Percentiles rank a stretch among this genome's conserved stretches.
phyloP scores from a whole-genome alignment of 2,329 filamentous ascomycete genomes.

The Fusarium sp. region DNA sequence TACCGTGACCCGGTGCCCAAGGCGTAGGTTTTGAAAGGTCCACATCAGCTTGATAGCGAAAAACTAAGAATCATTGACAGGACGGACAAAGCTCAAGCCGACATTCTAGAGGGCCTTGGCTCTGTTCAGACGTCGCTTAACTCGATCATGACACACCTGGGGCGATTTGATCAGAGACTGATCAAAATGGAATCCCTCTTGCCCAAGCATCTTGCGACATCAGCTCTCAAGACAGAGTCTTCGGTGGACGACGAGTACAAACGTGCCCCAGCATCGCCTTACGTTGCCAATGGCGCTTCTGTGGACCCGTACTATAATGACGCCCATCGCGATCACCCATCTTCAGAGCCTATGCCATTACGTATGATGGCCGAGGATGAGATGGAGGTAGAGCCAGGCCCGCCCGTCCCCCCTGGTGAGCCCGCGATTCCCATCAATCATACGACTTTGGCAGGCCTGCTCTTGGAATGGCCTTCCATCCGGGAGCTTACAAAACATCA shows the following conservation, averaged over 20 bases:
- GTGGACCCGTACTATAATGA: slow-evolving; percentile 40
- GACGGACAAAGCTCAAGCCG: slow-evolving; percentile 69
- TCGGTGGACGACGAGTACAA: slow-evolving; percentile 47
- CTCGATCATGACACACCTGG: slow-evolving; percentile 51
- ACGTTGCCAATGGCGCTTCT: slow-evolving; percentile 35
- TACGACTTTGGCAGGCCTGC: slow-evolving; percentile 86
- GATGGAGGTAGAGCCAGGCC: slow-evolving; percentile 62
- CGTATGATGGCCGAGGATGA: slow-evolving; percentile 57
- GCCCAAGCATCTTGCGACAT: slow-evolving; percentile 30
- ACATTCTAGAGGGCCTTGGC: slow-evolving; percentile 67
- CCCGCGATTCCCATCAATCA: slow-evolving; percentile 85
- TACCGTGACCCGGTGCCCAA: slow-evolving; percentile 93
- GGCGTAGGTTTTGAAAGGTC: slow-evolving; percentile 68
- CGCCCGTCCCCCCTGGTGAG: slow-evolving; percentile 65
- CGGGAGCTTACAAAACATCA: slow-evolving; percentile 67
- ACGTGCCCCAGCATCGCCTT: slow-evolving; percentile 35
- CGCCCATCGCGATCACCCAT: slow-evolving; percentile 42
- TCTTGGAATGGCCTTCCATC: slow-evolving; percentile 79
- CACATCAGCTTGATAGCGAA: not conserved
- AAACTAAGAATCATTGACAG: slow-evolving; percentile 46
- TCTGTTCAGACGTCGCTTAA: slow-evolving; percentile 53
- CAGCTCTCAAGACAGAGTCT: slow-evolving; percentile 44
- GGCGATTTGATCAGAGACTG: slow-evolving; percentile 52
- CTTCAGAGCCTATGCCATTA: slow-evolving; percentile 41
- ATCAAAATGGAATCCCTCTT: slow-evolving; percentile 49